Conservation (phyloP, 768 basidiomycete species). For the Lactarius evosmus region DNA sequence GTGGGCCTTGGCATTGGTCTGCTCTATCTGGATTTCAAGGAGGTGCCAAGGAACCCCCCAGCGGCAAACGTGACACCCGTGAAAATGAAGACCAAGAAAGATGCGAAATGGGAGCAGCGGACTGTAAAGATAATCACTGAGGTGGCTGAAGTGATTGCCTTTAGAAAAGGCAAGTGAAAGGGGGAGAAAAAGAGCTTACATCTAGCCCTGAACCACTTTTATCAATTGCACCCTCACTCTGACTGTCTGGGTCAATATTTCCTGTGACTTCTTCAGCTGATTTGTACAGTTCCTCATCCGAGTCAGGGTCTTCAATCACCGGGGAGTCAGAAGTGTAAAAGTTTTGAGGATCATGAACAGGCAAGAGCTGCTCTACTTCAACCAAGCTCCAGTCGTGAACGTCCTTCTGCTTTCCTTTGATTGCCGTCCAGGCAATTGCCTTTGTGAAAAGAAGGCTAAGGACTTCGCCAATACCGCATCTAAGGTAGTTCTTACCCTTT, state of each 20-base stretch:
- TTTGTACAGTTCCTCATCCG: neutral
- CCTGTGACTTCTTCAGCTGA: neutral
- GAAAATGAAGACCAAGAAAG: neutral
- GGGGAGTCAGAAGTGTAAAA: no score
- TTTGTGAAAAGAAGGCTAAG: neutral
- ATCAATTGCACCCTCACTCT: neutral
- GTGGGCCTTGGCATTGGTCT: neutral
- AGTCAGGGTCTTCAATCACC: no score
- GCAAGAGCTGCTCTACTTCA: neutral
- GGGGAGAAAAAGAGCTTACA: neutral
- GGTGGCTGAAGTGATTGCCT: neutral
- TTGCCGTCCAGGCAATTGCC: neutral
- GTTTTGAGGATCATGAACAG: neutral
- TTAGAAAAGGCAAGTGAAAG: neutral
- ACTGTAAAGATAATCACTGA: neutral
- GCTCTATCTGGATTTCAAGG: neutral
- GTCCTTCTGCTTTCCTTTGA: neutral
- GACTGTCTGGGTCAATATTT: neutral
- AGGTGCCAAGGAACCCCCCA: neutral
- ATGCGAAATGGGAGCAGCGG: neutral
- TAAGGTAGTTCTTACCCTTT: constrained; percentile 1
- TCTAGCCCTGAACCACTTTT: neutral
- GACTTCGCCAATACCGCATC: neutral
- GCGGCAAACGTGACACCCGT: neutral
- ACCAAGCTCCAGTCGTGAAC: neutral